phyloP scores from a whole-genome alignment of 495 filamentous ascomycete genomes.

The Tuber calosporum region DNA sequence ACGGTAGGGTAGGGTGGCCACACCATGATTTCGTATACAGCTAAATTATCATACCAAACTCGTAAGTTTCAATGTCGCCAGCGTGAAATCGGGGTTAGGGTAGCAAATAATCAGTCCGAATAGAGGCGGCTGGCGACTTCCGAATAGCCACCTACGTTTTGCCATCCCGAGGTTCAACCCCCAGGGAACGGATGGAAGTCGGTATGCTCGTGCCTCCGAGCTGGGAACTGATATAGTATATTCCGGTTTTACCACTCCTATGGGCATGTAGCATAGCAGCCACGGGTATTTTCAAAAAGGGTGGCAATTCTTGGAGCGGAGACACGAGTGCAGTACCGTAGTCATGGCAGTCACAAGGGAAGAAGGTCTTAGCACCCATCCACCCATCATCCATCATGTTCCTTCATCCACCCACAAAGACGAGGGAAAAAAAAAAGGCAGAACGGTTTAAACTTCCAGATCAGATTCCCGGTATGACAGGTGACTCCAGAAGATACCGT shows the following conservation, averaged over 20 bases:
- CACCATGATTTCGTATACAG: background rate
- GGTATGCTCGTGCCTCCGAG: background rate
- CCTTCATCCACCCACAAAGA: background rate
- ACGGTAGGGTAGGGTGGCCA: background rate
- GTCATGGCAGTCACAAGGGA: background rate
- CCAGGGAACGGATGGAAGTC: background rate
- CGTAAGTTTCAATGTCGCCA: background rate
- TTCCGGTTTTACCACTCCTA: background rate
- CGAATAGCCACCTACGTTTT: background rate
- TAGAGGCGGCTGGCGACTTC: background rate
- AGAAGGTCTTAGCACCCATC: background rate
- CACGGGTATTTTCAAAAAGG: no score
- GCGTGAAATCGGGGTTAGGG: background rate
- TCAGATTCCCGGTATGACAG: background rate
- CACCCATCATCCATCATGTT: background rate
- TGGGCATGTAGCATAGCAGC: background rate
- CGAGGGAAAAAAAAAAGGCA: background rate
- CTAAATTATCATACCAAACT: background rate
- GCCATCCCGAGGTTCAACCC: background rate
- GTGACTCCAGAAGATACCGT: background rate
- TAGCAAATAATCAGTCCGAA: background rate
- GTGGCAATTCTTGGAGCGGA: background rate
- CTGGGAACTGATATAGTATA: background rate
- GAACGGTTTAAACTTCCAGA: slow-evolving; percentile 2
- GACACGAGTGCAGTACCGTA: background rate